These are phyloP conservation scores for Curvularia spicifera DNA, from an alignment of 2,329 filamentous ascomycete genomes.

Conservation along the genomic window DNA sequence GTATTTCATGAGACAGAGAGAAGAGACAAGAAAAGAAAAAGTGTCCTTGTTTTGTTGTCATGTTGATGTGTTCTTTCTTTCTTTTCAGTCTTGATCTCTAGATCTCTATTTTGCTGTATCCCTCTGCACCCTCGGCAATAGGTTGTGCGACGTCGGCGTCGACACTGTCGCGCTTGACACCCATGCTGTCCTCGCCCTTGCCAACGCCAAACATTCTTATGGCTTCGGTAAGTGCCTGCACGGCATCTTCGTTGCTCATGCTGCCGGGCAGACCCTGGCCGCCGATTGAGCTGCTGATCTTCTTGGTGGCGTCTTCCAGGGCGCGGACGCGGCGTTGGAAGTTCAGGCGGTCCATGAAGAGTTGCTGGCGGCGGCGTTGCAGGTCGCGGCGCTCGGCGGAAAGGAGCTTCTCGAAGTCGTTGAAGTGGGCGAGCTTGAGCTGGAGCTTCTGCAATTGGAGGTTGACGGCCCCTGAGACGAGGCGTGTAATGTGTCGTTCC, in stretches of 20 bases:
- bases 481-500: slow-evolving; percentile 92
- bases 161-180: slow-evolving; percentile 38
- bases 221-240: slow-evolving; percentile 44
- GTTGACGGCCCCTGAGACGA: slow-evolving; percentile 91
- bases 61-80: neutral
- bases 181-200: slow-evolving; percentile 47
- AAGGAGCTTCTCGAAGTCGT: slow-evolving; percentile 91
- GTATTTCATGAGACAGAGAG: neutral
- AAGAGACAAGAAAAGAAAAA: neutral
- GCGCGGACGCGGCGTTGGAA: slow-evolving; percentile 88
- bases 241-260: slow-evolving; percentile 43
- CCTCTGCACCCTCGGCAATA: slow-evolving; percentile 41
- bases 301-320: slow-evolving; percentile 76
- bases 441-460: slow-evolving; percentile 94
- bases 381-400: slow-evolving; percentile 92
- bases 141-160: slow-evolving; percentile 39
- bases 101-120: slow-evolving; percentile 46
- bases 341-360: slow-evolving; percentile 88
- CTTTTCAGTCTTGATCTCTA: slow-evolving; percentile 18
- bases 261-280: slow-evolving; percentile 43
- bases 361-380: slow-evolving; percentile 87
- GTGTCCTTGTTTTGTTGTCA: neutral
- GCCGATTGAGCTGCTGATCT: slow-evolving; percentile 42
- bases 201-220: slow-evolving; percentile 45
- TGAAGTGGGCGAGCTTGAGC: slow-evolving; percentile 93